Conservation (phyloP, 139 green algal genomes). For the Chloropicon primus region DNA sequence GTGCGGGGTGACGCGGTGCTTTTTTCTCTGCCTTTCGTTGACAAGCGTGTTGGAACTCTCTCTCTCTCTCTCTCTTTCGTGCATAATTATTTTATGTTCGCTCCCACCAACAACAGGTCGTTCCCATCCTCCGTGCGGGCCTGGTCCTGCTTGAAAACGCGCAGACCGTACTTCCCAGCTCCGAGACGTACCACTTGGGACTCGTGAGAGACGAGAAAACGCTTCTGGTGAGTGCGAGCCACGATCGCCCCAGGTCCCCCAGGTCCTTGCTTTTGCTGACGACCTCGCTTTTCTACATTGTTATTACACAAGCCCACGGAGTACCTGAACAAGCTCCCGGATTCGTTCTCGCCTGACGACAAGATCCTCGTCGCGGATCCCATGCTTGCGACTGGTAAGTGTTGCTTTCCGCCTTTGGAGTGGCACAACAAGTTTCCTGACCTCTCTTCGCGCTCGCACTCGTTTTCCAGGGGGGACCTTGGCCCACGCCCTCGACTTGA, state of each 20-base stretch:
- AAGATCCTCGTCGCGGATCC: slow-evolving; percentile 57
- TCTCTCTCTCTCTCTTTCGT: too few species aligned
- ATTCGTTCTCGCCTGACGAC: slow-evolving; percentile 46
- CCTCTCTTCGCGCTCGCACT: not conserved
- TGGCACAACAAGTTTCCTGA: slow-evolving; percentile 23
- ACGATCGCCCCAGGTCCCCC: too few species aligned
- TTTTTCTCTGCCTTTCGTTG: too few species aligned
- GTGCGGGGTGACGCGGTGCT: too few species aligned
- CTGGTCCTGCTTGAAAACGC: slow-evolving; percentile 73
- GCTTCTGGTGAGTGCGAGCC: slow-evolving; percentile 37
- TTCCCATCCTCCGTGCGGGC: slow-evolving; percentile 79
- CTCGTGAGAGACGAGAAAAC: slow-evolving; percentile 74
- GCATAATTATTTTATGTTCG: too few species aligned
- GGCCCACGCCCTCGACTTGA: slow-evolving; percentile 49
- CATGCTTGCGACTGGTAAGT: slow-evolving; percentile 78
- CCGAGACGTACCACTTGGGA: slow-evolving; percentile 78
- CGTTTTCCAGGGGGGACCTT: slow-evolving; percentile 50
- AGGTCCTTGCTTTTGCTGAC: too few species aligned
- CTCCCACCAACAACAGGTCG: too few species aligned
- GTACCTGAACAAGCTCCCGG: slow-evolving; percentile 93
- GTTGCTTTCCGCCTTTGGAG: slow-evolving; percentile 18
- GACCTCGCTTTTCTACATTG: too few species aligned
- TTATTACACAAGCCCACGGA: slow-evolving; percentile 54
- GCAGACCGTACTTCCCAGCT: slow-evolving; percentile 51
- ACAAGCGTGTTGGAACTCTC: too few species aligned